Base-by-base conservation (phyloP, 2,329 filamentous ascomycete genomes). In the Xylariaceae sp. region DNA sequence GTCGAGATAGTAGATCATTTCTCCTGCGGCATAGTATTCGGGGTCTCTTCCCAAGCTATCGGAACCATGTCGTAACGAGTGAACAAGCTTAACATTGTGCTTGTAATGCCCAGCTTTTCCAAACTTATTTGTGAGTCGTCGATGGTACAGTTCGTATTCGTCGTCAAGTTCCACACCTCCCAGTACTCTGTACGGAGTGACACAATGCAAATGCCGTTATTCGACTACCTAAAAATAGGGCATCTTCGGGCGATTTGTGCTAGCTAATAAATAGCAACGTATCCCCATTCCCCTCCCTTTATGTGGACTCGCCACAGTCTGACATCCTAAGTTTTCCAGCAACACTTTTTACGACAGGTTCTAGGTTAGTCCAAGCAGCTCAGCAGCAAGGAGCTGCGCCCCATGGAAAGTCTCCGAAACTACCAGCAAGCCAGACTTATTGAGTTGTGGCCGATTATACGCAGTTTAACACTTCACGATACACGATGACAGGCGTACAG, bases 101-200 rank as follows among this genome's bases (percentile, higher is more conserved):
- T 50, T 9, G 37, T 39, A 21, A 18, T 26, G 45, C 41, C 11
- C 39, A 33, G 32, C n/a, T 8, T 2, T 15, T 18, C n/a, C n/a
- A n/a, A n/a, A n/a, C n/a, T n/a, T n/a, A n/a, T n/a, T n/a, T n/a
- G n/a, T 43, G 37, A 49, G 43, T 41, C 26, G 24, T 35, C 15
- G 30, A 13, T 33, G n/a, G 35, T 23, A 13, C 33, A 29, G 36
- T 45, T 50, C 46, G 36, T 54, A 50, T 54, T 50, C 40, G n/a
- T 35, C 27, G 21, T 45, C 33, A n/a, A 27, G 45, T 24, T 29
- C 51, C 51, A 44, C 44, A 18, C 9, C n/a, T 18, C 39, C 20
- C 10, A n/a, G n/a, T n/a, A n/a, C n/a, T n/a, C n/a, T n/a, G n/a
- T n/a, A n/a, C n/a, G n/a, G n/a, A n/a, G n/a, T n/a, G n/a, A n/a